These are phyloP conservation scores for Daldinia concentrica DNA, from an alignment of 495 filamentous ascomycete species.

Conservation along the genomic window DNA sequence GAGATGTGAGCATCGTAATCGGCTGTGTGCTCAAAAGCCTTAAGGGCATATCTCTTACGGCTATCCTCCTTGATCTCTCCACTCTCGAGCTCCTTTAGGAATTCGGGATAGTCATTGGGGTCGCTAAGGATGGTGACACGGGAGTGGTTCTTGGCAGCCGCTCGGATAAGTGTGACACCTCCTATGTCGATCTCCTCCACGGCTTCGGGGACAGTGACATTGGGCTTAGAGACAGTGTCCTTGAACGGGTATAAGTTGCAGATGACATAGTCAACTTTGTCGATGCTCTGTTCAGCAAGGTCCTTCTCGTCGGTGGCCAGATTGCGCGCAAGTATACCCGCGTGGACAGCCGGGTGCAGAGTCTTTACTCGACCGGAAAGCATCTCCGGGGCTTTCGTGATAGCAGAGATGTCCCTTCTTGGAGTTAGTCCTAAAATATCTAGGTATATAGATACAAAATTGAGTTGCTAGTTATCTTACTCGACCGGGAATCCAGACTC, in stretches of 20 bases:
- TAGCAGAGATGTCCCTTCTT: constrained; percentile 88
- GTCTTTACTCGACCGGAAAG: constrained; percentile 96
- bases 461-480: constrained; percentile 59
- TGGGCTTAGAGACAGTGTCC: constrained; percentile 94
- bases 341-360: constrained; percentile 93
- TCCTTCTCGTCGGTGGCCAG: constrained; percentile 95
- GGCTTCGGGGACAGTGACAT: constrained; percentile 93
- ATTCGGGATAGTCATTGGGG: constrained; percentile 90
- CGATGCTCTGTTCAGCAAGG: constrained; percentile 93
- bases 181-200: constrained; percentile 99
- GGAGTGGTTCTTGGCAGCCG: constrained; percentile 96
- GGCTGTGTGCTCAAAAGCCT: constrained; percentile 98
- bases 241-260: constrained; percentile 99
- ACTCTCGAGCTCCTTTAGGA: constrained; percentile 86
- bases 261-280: constrained; percentile 97
- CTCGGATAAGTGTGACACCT: constrained; percentile 93
- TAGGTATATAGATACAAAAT: not conserved
- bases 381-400: constrained; percentile 99
- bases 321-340: constrained; percentile 90
- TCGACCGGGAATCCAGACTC: constrained; percentile 94
- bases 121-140: constrained; percentile 96
- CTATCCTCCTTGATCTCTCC: constrained; percentile 85
- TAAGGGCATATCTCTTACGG: constrained; percentile 88
- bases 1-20: constrained; percentile 95
- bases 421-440: constrained; percentile 23